phyloP scores from a whole-genome alignment of 768 basidiomycete species.

The Pleurotus salmoneostramineus region DNA sequence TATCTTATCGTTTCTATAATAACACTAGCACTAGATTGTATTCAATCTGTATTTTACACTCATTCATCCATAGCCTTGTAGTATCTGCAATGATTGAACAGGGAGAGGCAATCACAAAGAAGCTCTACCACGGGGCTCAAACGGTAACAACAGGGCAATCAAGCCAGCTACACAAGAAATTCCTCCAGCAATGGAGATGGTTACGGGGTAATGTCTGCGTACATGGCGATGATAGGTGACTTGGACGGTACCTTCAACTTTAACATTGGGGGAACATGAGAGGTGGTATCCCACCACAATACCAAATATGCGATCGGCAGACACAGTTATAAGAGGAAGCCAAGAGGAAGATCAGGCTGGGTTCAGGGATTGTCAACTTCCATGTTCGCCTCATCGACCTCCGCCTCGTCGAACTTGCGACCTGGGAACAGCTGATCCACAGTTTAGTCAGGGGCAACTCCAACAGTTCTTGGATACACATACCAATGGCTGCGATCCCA shows the following conservation, averaged over 20 bases:
- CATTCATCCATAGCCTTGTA: too few species aligned
- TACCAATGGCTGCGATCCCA: too few species aligned
- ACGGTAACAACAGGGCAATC: slow-evolving; percentile 47
- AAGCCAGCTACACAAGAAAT: slow-evolving; percentile 48
- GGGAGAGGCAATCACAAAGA: slow-evolving; percentile 25
- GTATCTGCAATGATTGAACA: too few species aligned
- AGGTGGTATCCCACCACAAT: slow-evolving; percentile 39
- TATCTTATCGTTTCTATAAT: not conserved
- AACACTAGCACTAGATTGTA: not conserved
- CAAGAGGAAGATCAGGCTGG: too few species aligned
- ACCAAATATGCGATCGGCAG: slow-evolving; percentile 55
- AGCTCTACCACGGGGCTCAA: slow-evolving; percentile 54
- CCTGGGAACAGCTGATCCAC: too few species aligned
- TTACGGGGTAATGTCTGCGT: slow-evolving; percentile 43
- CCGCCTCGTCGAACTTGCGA: too few species aligned
- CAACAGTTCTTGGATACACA: too few species aligned
- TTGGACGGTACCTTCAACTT: slow-evolving; percentile 8
- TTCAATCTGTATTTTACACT: too few species aligned
- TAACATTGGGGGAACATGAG: not conserved
- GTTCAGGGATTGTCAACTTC: too few species aligned
- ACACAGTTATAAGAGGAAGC: slow-evolving; percentile 29
- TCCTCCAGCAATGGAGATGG: slow-evolving; percentile 51
- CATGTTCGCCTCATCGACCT: too few species aligned
- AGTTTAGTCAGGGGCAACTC: too few species aligned
- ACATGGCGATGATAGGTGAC: slow-evolving; percentile 49